Evolutionary conservation across 179 eudicot species (phyloP).

Genomic region (Silene vulgaris): DNA sequence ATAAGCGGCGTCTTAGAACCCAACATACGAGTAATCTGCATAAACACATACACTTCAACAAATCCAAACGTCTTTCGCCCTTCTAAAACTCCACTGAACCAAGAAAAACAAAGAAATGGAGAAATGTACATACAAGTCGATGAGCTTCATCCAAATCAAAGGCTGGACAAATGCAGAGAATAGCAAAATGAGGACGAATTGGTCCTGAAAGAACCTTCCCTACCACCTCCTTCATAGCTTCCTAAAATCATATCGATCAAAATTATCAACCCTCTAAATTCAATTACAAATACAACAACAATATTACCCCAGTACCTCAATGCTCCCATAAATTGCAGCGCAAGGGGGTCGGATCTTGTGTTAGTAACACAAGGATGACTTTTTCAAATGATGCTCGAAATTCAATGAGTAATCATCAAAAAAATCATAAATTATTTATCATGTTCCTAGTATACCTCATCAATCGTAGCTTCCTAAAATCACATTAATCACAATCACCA

Average conservation of each 20-base stretch:
- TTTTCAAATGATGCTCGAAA: neutral
- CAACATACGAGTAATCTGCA: conserved; percentile 49
- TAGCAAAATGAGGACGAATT: conserved; percentile 70
- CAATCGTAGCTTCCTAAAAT: neutral
- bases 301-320: neutral
- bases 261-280: neutral
- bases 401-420: no score
- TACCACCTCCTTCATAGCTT: conserved; percentile 61
- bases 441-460: neutral
- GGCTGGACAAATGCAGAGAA: conserved; percentile 40
- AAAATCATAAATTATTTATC: neutral
- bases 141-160: conserved; percentile 41
- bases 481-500: neutral
- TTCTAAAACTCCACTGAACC: neutral
- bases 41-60: neutral
- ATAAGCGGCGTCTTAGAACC: conserved; percentile 56
- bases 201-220: conserved; percentile 67
- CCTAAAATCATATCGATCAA: conserved; percentile 32
- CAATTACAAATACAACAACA: neutral
- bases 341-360: no score
- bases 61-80: neutral
- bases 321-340: no score
- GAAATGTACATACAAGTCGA: conserved; percentile 40
- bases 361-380: no score
- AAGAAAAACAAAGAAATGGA: neutral